Percentiles rank a stretch among this genome's conserved stretches.
Evolutionary conservation across 768 basidiomycete species (phyloP).

Genomic region (Mycena polygramma): DNA sequence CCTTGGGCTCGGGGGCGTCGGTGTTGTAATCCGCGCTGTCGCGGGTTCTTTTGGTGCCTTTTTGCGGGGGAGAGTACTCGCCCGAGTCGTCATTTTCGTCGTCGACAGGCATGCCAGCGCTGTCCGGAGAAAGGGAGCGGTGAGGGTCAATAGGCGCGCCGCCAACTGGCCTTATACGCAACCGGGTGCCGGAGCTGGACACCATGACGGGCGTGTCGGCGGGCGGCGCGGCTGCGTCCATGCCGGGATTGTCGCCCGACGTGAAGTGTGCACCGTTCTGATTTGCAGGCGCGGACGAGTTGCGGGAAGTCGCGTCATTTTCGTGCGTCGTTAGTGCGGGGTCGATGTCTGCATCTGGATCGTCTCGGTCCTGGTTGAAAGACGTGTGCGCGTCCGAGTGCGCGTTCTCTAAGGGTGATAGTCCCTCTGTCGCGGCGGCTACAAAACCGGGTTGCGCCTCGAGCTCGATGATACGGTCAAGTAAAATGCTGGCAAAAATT

Average conservation of each 20-base stretch:
- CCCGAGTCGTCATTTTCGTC: conserved; percentile 35
- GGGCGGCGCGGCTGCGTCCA: conserved; percentile 42
- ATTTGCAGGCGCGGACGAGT: conserved; percentile 46
- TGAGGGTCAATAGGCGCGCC: background rate
- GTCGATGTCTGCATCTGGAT: conserved; percentile 61
- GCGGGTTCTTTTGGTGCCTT: conserved; percentile 26
- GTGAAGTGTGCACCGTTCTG: conserved; percentile 57
- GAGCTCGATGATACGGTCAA: conserved; percentile 74
- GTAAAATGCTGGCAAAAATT: conserved; percentile 55
- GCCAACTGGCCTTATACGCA: conserved; percentile 63
- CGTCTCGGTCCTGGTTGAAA: conserved; percentile 57
- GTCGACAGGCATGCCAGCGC: conserved; percentile 26
- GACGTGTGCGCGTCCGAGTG: conserved; percentile 38
- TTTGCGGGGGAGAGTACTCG: conserved; percentile 25
- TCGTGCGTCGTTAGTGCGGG: conserved; percentile 60
- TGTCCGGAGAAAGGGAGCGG: conserved; percentile 29
- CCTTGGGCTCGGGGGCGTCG: conserved; percentile 32
- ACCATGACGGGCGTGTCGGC: conserved; percentile 54
- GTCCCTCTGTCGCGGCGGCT: background rate
- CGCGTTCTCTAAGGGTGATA: conserved; percentile 37
- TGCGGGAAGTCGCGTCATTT: background rate
- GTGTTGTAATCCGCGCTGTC: conserved; percentile 22
- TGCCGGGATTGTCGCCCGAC: background rate
- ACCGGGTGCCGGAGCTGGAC: conserved; percentile 60
- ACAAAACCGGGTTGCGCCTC: conserved; percentile 55